Percentiles rank a stretch among this genome's conserved stretches.
Conservation (phyloP, 2,329 filamentous ascomycete genomes). For the Hypoxylon sp. region DNA sequence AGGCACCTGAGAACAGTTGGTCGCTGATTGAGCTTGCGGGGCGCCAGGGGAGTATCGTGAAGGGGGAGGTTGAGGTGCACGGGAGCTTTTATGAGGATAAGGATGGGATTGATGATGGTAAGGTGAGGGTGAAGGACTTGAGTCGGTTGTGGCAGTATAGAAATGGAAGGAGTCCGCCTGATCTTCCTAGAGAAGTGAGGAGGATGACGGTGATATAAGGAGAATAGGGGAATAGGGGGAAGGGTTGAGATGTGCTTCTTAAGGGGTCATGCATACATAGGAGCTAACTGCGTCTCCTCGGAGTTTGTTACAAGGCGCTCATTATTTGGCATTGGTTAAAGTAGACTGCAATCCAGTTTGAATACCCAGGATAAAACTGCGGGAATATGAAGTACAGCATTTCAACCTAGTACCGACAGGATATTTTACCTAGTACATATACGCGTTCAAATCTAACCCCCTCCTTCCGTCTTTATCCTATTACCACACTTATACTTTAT, state of each 20-base stretch:
- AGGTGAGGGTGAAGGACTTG: slow-evolving; percentile 71
- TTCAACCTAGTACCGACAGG: background rate
- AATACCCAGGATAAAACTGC: background rate
- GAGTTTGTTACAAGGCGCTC: background rate
- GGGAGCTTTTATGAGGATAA: slow-evolving; percentile 51
- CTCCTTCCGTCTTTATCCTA: background rate
- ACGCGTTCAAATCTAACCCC: background rate
- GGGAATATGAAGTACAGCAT: background rate
- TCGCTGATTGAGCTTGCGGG: slow-evolving; percentile 55
- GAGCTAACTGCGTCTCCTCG: background rate
- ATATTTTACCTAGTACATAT: background rate
- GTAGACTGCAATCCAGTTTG: background rate
- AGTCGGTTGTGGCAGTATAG: slow-evolving; percentile 75
- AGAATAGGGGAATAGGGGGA: slow-evolving; percentile 45
- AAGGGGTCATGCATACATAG: background rate
- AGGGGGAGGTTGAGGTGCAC: slow-evolving; percentile 57
- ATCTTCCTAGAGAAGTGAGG: slow-evolving; percentile 57
- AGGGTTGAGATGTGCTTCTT: background rate
- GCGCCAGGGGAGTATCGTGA: slow-evolving; percentile 36
- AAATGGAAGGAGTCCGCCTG: slow-evolving; percentile 69
- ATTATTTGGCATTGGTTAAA: background rate
- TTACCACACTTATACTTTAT: background rate
- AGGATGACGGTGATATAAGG: slow-evolving; percentile 55
- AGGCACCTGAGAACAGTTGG: slow-evolving; percentile 66
- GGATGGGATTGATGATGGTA: slow-evolving; percentile 53